These are phyloP conservation scores for Trametes cubensis DNA, from an alignment of 768 basidiomycete genomes.

Conservation along the genomic window DNA sequence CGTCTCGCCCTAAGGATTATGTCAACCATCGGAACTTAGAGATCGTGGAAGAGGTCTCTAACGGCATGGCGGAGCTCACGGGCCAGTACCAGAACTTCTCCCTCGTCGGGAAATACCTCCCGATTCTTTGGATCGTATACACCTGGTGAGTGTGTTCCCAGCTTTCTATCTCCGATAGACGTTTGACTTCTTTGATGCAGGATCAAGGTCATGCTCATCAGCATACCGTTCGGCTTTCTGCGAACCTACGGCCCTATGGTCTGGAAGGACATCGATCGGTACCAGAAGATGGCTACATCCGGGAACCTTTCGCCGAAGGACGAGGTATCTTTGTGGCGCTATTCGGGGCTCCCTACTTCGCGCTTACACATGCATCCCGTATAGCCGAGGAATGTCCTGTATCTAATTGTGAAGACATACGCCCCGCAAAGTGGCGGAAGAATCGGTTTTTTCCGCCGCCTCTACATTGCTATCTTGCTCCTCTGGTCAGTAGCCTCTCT, in stretches of 20 bases:
- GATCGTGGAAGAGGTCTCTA: constrained; percentile 32
- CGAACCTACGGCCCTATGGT: constrained; percentile 23
- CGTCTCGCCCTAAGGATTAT: constrained; percentile 26
- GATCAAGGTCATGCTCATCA: constrained; percentile 27
- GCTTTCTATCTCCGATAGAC: constrained; percentile 9
- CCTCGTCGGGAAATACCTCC: constrained; percentile 31
- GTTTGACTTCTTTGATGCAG: constrained; percentile 16
- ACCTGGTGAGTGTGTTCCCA: constrained; percentile 27
- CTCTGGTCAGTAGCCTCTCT: constrained; percentile 28
- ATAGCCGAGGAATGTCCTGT: constrained; percentile 25
- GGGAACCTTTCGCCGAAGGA: constrained; percentile 11
- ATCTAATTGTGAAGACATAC: constrained; percentile 26
- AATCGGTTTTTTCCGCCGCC: constrained; percentile 22
- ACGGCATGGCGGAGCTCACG: constrained; percentile 34
- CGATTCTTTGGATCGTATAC: constrained; percentile 29
- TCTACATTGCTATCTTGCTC: constrained; percentile 34
- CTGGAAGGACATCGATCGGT: constrained; percentile 24
- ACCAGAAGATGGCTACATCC: constrained; percentile 20
- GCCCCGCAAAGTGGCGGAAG: constrained; percentile 7
- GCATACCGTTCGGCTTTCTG: constrained; percentile 27
- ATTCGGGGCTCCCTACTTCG: neutral
- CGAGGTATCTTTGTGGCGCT: constrained; percentile 16
- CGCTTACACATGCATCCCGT: neutral
- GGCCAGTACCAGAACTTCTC: constrained; percentile 37
- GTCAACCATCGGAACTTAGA: constrained; percentile 31